phyloP scores from a whole-genome alignment of 805 yeast genomes.

The Wickerhamomyces alni region DNA sequence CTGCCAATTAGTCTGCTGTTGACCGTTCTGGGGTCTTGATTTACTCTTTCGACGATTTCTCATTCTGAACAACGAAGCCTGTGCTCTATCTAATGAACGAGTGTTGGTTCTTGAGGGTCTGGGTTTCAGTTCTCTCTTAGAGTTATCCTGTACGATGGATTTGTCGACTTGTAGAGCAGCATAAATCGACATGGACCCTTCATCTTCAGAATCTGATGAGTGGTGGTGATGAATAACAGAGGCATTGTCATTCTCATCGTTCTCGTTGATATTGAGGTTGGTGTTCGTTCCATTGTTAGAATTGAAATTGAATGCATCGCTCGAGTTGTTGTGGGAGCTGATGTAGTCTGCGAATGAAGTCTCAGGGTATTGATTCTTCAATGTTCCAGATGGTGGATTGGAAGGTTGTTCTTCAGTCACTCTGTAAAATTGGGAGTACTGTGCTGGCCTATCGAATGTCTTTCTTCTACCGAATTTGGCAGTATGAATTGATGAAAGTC shows the following conservation, averaged over 20 bases:
- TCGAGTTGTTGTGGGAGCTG: constrained; percentile 11
- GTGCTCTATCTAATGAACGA: constrained; percentile 56
- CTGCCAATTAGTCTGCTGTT: constrained; percentile 14
- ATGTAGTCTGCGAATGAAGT: constrained; percentile 22
- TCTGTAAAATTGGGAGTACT: constrained; percentile 10
- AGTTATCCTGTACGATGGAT: constrained; percentile 24
- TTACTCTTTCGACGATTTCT: constrained; percentile 51
- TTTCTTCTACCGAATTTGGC: constrained; percentile 20
- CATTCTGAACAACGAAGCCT: constrained; percentile 58
- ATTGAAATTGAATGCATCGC: not conserved
- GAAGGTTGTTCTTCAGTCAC: constrained; percentile 4
- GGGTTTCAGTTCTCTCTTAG: constrained; percentile 23
- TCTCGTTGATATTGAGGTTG: constrained; percentile 1
- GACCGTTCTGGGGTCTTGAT: constrained; percentile 25
- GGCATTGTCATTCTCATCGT: constrained; percentile 2
- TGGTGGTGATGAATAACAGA: constrained; percentile 3
- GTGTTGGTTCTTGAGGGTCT: constrained; percentile 32
- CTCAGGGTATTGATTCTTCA: constrained; percentile 8
- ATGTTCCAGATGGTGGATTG: not conserved
- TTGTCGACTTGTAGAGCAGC: constrained; percentile 41
- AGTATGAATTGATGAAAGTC: constrained; percentile 19
- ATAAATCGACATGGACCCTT: constrained; percentile 62
- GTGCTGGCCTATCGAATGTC: constrained; percentile 11
- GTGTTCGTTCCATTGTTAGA: not conserved
- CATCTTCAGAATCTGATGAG: constrained; percentile 43